Evolutionary conservation across 768 basidiomycete genomes (phyloP).

Genomic region (Multifurca ochricompacta): DNA sequence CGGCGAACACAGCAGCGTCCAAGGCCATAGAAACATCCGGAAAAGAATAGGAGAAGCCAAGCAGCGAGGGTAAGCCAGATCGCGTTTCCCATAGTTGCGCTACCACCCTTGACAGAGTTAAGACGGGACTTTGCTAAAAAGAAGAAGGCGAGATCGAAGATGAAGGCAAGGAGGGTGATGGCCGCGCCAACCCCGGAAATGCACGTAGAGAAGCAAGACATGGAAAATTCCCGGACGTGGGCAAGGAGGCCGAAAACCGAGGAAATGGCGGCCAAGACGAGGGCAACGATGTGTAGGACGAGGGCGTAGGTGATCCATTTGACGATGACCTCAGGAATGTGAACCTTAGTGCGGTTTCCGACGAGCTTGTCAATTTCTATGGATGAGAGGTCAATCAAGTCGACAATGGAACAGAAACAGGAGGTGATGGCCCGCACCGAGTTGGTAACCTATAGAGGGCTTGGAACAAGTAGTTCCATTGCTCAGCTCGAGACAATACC

Average conservation of each 20-base stretch:
- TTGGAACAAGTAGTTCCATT: constrained; percentile 64
- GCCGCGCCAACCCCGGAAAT: constrained; percentile 75
- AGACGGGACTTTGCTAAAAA: constrained; percentile 84
- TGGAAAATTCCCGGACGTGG: constrained; percentile 80
- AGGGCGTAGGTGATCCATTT: constrained; percentile 96
- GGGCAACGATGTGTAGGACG: constrained; percentile 85
- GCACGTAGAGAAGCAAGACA: constrained; percentile 75
- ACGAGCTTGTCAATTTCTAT: constrained; percentile 79
- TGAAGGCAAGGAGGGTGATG: constrained; percentile 77
- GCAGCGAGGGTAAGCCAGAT: constrained; percentile 89
- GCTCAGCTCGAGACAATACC: constrained; percentile 66
- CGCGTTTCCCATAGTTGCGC: constrained; percentile 76
- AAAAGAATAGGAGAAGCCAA: constrained; percentile 81
- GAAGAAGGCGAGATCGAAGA: constrained; percentile 89
- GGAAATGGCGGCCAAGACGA: constrained; percentile 61
- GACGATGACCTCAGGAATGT: constrained; percentile 76
- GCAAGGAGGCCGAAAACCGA: constrained; percentile 81
- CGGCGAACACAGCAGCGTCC: constrained; percentile 79
- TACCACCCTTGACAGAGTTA: constrained; percentile 61
- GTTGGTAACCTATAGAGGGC: constrained; percentile 78
- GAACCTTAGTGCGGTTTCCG: constrained; percentile 51
- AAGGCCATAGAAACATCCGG: constrained; percentile 78
- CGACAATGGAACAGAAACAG: not conserved
- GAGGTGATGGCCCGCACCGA: constrained; percentile 47
- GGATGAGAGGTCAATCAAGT: not conserved